Evolutionary conservation across 2,329 filamentous ascomycete genomes (phyloP).

Genomic region (Leptographium wingfieldii): DNA sequence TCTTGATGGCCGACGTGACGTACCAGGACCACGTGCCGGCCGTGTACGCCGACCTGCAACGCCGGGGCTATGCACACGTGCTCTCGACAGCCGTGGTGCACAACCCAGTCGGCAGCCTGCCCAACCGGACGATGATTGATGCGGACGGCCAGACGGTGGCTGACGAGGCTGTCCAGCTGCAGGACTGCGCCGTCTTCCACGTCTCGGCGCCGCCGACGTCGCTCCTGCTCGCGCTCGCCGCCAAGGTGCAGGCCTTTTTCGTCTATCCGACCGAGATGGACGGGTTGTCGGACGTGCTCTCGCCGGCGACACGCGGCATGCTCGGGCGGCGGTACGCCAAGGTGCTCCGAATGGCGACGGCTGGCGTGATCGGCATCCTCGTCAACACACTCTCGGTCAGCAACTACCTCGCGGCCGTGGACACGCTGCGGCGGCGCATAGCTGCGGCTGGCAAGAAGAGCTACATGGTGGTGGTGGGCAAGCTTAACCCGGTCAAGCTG

Average conservation of each 20-base stretch:
- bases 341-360: conserved; percentile 66
- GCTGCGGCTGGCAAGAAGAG: conserved; percentile 77
- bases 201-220: conserved; percentile 69
- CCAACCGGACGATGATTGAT: conserved; percentile 59
- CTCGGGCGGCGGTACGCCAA: conserved; percentile 83
- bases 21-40: conserved; percentile 62
- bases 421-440: conserved; percentile 61
- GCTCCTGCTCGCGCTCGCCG: conserved; percentile 75
- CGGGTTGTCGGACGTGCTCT: conserved; percentile 5
- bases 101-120: conserved; percentile 67
- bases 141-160: conserved; percentile 16
- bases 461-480: conserved; percentile 93
- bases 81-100: conserved; percentile 62
- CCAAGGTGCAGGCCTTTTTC: conserved; percentile 64
- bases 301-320: conserved; percentile 34
- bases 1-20: conserved; percentile 82
- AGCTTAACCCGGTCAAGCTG: conserved; percentile 88
- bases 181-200: conserved; percentile 64
- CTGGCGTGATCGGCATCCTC: conserved; percentile 79
- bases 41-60: conserved; percentile 41
- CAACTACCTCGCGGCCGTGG: conserved; percentile 76
- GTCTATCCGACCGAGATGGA: conserved; percentile 51
- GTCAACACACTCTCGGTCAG: conserved; percentile 90
- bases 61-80: conserved; percentile 55
- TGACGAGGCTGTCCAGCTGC: conserved; percentile 33